Evolutionary conservation across 495 filamentous ascomycete species (phyloP), one percentile per base, ranked within the genome.

Genomic region (Neohortaea acidophila): DNA sequence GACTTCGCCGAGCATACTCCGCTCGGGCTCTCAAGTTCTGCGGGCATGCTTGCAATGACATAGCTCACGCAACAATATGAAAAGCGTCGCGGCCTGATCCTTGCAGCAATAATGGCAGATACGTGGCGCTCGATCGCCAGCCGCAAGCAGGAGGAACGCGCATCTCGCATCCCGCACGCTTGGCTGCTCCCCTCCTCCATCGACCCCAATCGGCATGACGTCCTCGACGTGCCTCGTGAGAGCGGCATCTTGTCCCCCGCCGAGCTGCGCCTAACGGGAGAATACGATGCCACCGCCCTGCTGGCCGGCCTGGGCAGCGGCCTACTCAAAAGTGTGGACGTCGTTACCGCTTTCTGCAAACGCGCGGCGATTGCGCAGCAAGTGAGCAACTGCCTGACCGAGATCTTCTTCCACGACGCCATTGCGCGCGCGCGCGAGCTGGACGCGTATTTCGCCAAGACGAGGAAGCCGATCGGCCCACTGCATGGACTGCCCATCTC

Each of bases 271-370:
- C 77, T 79, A 15, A 79, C 74, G 1, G 73, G 77, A 47, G 49
- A 64, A 0, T 67, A 64, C 50, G 59, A 70, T 47, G 66, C 74
- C 1, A 63, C 62, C 2, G 61, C 56, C 10, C 54, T 77, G 13
- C 49, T 70, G 6, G 41, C 55, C 5, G 62, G 55, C 11, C 73
- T 79, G 15, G 54, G 54, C 4, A 53, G 43, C 4, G 55, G 61
- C n/a, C 52, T 53, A 37, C 59, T 69, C 38, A 74, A 60, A 22
- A 60, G 65, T 20, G 52, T 69, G 19, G 69, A 74, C 37, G 72
- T 77, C 15, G 60, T 62, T 10, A 58, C 51, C 21, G 70, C 64
- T n/a, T 78, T 77, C 41, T 73, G 69, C 52, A 80, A 79, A 59
- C 51, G 59, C 47, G 59, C 59, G 13, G 59, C 59, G 1, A 59